Conservation (phyloP, 768 basidiomycete species). For the Peribolospora kevripleyi region DNA sequence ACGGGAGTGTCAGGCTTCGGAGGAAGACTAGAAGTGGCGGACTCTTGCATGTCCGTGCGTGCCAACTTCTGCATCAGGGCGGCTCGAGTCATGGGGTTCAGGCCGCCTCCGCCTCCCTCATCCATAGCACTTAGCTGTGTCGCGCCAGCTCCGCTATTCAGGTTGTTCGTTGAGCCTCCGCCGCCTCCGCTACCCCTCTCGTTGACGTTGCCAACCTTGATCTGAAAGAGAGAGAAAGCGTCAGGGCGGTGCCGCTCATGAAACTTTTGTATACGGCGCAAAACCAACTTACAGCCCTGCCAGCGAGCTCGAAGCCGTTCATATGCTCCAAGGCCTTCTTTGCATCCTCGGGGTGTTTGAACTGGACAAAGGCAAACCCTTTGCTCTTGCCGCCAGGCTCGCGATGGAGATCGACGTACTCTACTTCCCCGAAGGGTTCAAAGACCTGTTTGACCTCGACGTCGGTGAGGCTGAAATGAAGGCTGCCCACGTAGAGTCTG, state of each 20-base stretch:
- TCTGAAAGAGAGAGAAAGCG: background rate
- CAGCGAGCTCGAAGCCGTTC: slow-evolving; percentile 96
- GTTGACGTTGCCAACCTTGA: slow-evolving; percentile 11
- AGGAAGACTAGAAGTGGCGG: background rate
- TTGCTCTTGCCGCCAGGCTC: slow-evolving; percentile 90
- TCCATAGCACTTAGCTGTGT: no score
- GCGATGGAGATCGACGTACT: slow-evolving; percentile 92
- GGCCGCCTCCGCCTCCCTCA: slow-evolving; percentile 43
- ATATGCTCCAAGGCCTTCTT: slow-evolving; percentile 94
- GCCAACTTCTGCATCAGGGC: slow-evolving; percentile 99
- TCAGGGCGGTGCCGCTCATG: background rate
- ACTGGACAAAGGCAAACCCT: slow-evolving; percentile 96
- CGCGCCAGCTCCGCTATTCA: background rate
- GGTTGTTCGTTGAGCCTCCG: background rate
- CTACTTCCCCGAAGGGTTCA: slow-evolving; percentile 91
- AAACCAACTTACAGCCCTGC: slow-evolving; percentile 25
- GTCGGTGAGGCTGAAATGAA: slow-evolving; percentile 91
- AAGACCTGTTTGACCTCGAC: slow-evolving; percentile 97
- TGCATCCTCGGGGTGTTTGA: slow-evolving; percentile 74
- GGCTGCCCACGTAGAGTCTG: slow-evolving; percentile 85
- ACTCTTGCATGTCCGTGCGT: slow-evolving; percentile 33
- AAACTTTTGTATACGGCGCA: background rate
- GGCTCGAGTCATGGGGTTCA: slow-evolving; percentile 93
- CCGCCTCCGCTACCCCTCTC: slow-evolving; percentile 8
- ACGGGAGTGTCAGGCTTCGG: slow-evolving; percentile 10